Evolutionary conservation across 805 yeast genomes (phyloP).

Genomic region (Tetrapisispora phaffii): DNA sequence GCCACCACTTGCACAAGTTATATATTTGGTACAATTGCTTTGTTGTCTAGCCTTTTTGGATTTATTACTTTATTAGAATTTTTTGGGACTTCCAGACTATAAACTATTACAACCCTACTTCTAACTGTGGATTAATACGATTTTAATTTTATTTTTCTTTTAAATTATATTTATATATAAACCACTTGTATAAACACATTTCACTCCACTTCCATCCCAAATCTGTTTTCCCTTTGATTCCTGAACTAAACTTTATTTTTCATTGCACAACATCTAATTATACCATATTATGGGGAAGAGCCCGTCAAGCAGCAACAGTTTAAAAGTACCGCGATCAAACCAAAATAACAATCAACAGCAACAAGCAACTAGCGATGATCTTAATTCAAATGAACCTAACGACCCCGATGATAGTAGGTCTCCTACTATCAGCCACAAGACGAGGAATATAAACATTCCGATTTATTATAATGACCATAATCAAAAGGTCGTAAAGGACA

Average conservation of each 20-base stretch:
- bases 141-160: too few relatives aligned
- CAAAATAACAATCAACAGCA: constrained; percentile 11
- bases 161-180: background rate
- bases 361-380: constrained; percentile 28
- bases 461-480: background rate
- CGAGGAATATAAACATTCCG: constrained; percentile 3
- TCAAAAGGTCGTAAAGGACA: background rate
- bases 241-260: background rate
- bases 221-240: background rate
- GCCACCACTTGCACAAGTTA: too few relatives aligned
- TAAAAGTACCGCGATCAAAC: background rate
- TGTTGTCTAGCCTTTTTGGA: too few relatives aligned
- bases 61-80: too few relatives aligned
- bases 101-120: too few relatives aligned
- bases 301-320: constrained; percentile 4
- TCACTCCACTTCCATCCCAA: background rate
- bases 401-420: constrained; percentile 42
- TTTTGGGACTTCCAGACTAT: too few relatives aligned
- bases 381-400: constrained; percentile 31
- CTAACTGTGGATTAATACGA: too few relatives aligned
- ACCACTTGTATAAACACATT: background rate
- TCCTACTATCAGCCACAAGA: constrained; percentile 29
- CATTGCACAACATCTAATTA: background rate
- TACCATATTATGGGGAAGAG: constrained; percentile 6
- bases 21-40: too few relatives aligned